Conservation (phyloP, 805 yeast genomes). For the Kodamaea hsintzibuensis region DNA sequence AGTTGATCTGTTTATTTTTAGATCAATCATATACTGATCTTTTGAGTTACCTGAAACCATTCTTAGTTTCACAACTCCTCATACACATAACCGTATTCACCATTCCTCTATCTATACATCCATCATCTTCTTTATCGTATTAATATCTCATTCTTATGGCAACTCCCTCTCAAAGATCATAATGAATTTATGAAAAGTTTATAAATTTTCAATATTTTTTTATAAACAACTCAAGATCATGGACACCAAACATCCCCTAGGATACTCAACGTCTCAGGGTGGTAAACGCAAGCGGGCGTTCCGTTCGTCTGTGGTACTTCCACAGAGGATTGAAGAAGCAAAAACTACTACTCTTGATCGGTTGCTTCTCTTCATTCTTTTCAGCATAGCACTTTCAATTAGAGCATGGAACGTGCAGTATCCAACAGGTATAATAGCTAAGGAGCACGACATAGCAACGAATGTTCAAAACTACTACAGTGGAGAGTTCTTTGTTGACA, state of each 20-base stretch:
- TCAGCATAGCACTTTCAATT: not conserved
- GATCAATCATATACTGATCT: no score
- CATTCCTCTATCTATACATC: not conserved
- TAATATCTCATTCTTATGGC: not conserved
- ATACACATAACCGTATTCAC: no score
- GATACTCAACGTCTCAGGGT: not conserved
- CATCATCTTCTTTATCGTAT: not conserved
- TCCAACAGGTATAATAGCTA: constrained; percentile 16
- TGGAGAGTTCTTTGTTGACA: constrained; percentile 67
- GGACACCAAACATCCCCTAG: not conserved
- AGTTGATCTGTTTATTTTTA: no score
- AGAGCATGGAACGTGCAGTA: not conserved
- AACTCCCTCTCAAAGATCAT: not conserved
- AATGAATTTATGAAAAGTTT: not conserved
- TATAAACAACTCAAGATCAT: not conserved
- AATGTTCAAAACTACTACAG: constrained; percentile 46
- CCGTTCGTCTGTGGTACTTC: not conserved
- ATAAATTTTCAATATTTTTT: not conserved
- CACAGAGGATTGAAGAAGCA: not conserved
- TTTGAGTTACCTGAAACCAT: no score
- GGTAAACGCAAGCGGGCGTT: not conserved
- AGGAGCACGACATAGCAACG: constrained; percentile 46
- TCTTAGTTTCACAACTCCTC: no score
- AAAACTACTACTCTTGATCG: not conserved
- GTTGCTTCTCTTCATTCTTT: not conserved